Evolutionary conservation across 169 alveolate species (phyloP).

Genomic region (Cyclospora cayetanensis): DNA sequence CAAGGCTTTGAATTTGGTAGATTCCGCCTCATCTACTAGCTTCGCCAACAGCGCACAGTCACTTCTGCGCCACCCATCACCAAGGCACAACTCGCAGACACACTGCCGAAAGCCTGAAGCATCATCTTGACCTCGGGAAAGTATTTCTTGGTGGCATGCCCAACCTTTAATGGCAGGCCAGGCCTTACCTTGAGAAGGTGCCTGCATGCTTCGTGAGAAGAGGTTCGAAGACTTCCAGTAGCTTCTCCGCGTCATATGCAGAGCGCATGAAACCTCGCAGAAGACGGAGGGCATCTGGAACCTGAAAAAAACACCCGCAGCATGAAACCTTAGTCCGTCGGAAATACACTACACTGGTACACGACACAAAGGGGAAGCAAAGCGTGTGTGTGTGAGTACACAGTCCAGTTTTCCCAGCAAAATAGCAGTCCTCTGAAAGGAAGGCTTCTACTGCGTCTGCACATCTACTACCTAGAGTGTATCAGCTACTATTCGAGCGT

Average conservation of each 20-base stretch:
- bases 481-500: too few species aligned
- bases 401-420: too few species aligned
- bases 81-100: background rate
- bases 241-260: background rate
- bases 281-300: background rate
- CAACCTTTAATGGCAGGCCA: too few species aligned
- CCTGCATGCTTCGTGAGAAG: background rate
- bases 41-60: constrained; percentile 31
- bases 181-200: background rate
- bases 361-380: too few species aligned
- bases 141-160: background rate
- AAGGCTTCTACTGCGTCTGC: too few species aligned
- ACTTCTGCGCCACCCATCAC: background rate
- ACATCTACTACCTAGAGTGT: too few species aligned
- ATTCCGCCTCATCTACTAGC: background rate
- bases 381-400: too few species aligned
- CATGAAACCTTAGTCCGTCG: background rate
- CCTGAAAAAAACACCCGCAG: background rate
- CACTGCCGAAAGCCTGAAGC: background rate
- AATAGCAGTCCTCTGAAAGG: too few species aligned
- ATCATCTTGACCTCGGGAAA: background rate
- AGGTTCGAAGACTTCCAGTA: background rate
- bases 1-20: background rate
- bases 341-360: background rate
- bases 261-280: background rate